Percentiles rank a stretch among this genome's conserved stretches.
Evolutionary conservation across 495 filamentous ascomycete genomes (phyloP).

Genomic region (Durotheca rogersii): DNA sequence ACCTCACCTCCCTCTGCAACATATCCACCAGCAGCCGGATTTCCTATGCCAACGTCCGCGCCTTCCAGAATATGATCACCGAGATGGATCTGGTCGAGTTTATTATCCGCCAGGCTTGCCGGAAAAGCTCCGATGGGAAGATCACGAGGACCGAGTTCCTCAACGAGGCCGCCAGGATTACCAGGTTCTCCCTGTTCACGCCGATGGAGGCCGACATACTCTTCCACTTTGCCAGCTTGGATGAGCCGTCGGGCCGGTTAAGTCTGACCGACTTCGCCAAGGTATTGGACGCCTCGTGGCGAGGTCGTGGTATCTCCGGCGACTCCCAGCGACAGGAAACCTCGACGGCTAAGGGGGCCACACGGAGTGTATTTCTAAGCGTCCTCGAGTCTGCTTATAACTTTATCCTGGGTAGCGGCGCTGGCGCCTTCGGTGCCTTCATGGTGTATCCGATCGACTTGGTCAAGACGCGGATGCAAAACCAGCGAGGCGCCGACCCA

Average conservation of each 20-base stretch:
- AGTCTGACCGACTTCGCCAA: slow-evolving; percentile 84
- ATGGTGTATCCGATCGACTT: slow-evolving; percentile 99
- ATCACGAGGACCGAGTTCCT: slow-evolving; percentile 93
- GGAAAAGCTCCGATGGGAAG: slow-evolving; percentile 82
- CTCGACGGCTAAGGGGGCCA: slow-evolving; percentile 43
- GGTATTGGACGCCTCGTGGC: slow-evolving; percentile 92
- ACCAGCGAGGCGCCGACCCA: slow-evolving; percentile 78
- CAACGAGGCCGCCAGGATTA: slow-evolving; percentile 86
- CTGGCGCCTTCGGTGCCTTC: slow-evolving; percentile 95
- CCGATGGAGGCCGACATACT: slow-evolving; percentile 99
- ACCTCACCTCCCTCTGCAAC: slow-evolving; percentile 92
- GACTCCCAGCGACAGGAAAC: slow-evolving; percentile 37
- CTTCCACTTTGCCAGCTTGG: slow-evolving; percentile 95
- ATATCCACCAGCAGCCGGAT: slow-evolving; percentile 90
- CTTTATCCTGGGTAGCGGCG: slow-evolving; percentile 83
- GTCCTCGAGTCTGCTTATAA: slow-evolving; percentile 80
- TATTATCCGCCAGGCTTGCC: slow-evolving; percentile 80
- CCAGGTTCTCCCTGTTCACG: slow-evolving; percentile 90
- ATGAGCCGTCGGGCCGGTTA: slow-evolving; percentile 83
- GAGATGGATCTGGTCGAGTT: slow-evolving; percentile 98
- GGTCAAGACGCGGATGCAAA: slow-evolving; percentile 98
- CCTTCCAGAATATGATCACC: slow-evolving; percentile 93
- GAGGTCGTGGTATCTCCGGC: slow-evolving; percentile 53
- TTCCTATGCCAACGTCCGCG: slow-evolving; percentile 93
- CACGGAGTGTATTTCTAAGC: slow-evolving; percentile 55